Percentiles rank a stretch among this genome's conserved stretches.
phyloP scores from a whole-genome alignment of 495 filamentous ascomycete species.

The Penicillium cosmopolitanum region DNA sequence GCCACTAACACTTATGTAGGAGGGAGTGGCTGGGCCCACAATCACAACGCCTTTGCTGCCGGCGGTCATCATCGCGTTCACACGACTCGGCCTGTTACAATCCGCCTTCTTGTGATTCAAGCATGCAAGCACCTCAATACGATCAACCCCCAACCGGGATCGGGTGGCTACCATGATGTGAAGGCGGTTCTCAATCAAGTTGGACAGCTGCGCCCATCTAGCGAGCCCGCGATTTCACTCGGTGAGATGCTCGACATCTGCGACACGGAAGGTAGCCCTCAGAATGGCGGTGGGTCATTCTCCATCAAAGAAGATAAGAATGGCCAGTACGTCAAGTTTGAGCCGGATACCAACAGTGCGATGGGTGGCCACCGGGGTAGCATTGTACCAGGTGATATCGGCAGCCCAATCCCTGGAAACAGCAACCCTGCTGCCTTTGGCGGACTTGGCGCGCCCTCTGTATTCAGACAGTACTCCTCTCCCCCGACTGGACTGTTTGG shows the following conservation, averaged over 20 bases:
- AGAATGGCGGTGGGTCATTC: constrained; percentile 90
- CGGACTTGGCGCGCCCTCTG: constrained; percentile 42
- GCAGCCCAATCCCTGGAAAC: constrained; percentile 50
- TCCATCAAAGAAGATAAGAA: constrained; percentile 58
- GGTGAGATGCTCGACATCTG: constrained; percentile 85
- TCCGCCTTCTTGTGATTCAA: constrained; percentile 62
- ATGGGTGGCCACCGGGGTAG: constrained; percentile 44
- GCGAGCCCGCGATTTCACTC: constrained; percentile 62
- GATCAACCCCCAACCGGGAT: constrained; percentile 35
- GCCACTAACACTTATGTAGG: constrained; percentile 27
- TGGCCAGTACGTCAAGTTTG: constrained; percentile 63
- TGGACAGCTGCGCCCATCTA: constrained; percentile 57
- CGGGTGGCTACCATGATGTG: constrained; percentile 66
- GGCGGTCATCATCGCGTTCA: constrained; percentile 48
- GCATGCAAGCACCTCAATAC: constrained; percentile 61
- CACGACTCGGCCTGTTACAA: constrained; percentile 55
- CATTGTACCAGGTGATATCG: constrained; percentile 54
- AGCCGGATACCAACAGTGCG: constrained; percentile 53
- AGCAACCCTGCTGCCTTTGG: constrained; percentile 47
- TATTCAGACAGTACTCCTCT: constrained; percentile 45
- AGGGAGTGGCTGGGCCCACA: constrained; percentile 50
- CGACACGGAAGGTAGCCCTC: constrained; percentile 83
- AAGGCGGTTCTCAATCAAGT: constrained; percentile 67
- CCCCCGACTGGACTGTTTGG: constrained; percentile 44
- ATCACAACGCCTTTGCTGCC: constrained; percentile 55